A percentile compares a stretch with the other conserved stretches of the same genome.
phyloP scores from a whole-genome alignment of 345 rosid genomes.

The Salix purpurea region DNA sequence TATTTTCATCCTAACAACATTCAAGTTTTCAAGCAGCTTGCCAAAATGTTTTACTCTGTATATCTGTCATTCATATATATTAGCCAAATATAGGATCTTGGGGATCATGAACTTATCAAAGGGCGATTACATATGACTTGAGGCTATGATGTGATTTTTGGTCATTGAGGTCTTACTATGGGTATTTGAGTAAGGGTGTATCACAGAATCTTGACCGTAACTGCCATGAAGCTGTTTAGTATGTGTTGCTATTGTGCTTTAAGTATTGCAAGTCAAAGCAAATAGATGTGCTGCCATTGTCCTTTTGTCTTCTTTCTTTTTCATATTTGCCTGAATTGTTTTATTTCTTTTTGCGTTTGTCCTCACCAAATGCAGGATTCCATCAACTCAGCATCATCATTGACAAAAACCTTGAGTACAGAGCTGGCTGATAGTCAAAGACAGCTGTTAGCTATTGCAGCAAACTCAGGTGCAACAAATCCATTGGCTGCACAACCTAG shows the following conservation, averaged over 20 bases:
- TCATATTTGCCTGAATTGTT: neutral
- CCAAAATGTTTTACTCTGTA: neutral
- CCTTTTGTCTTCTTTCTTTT: neutral
- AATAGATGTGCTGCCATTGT: neutral
- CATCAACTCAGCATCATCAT: conserved; percentile 62
- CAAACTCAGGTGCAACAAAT: conserved; percentile 49
- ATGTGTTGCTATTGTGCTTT: neutral
- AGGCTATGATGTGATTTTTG: neutral
- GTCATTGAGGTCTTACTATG: neutral
- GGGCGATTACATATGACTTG: neutral
- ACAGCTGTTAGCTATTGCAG: conserved; percentile 62
- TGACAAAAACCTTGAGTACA: conserved; percentile 61
- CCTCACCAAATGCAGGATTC: conserved; percentile 53
- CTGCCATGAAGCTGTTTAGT: neutral
- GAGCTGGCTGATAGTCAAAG: conserved; percentile 78
- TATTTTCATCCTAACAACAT: neutral
- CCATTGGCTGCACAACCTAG: conserved; percentile 52
- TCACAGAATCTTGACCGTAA: neutral
- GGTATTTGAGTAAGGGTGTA: neutral
- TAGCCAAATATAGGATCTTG: neutral
- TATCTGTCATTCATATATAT: neutral
- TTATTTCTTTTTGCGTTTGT: neutral
- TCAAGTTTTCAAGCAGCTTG: neutral
- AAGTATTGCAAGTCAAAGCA: neutral
- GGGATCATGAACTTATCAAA: neutral